Evolutionary conservation across 2,329 filamentous ascomycete species (phyloP), one percentile per base, ranked within the genome.

Genomic region (Colletotrichum sp.): DNA sequence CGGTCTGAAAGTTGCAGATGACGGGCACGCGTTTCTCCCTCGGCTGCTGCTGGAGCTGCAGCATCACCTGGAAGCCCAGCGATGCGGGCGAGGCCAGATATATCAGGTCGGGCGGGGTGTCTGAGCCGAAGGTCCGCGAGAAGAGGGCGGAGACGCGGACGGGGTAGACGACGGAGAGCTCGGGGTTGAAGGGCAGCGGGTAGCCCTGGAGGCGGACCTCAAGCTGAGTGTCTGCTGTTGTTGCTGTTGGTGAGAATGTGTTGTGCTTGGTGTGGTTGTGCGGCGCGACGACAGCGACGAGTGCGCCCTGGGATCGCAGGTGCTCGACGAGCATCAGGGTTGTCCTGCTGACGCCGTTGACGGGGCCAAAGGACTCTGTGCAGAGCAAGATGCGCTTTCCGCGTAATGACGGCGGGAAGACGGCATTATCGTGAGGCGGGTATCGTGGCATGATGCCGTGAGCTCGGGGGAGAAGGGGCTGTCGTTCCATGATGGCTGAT

Each of bases 271-370:
- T 90, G 79, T 90, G 87, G 79, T 90, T 90, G 74, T 90, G 86
- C 18, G 93, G 93, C 55, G 93, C 92, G 38, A 94, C 92, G 8
- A 94, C 91, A 10, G 92, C 91, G 66, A 94, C 90, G 21, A 92
- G 87, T 13, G 90, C 92, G 24, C 92, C 93, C 78, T 94, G 86
- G n/a, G 85, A 85, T 72, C 92, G 89, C 24, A 94, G 86, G 78
- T 94, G 93, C 81, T 92, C 90, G 70, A 94, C 91, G 67, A 94
- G 88, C 86, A 92, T 94, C 79, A 92, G 86, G 0, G 93, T 94
- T 6, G 93, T 94, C 76, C 92, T 88, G 79, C 91, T 93, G 61
- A 94, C 93, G n/a, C 93, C 93, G 80, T 94, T 94, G 81, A 94
- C 92, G 0, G 93, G 93, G 5, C 93, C 93, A 74, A 94, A 93